phyloP scores from a whole-genome alignment of 2,329 filamentous ascomycete species.

The Falciphora oryzae region DNA sequence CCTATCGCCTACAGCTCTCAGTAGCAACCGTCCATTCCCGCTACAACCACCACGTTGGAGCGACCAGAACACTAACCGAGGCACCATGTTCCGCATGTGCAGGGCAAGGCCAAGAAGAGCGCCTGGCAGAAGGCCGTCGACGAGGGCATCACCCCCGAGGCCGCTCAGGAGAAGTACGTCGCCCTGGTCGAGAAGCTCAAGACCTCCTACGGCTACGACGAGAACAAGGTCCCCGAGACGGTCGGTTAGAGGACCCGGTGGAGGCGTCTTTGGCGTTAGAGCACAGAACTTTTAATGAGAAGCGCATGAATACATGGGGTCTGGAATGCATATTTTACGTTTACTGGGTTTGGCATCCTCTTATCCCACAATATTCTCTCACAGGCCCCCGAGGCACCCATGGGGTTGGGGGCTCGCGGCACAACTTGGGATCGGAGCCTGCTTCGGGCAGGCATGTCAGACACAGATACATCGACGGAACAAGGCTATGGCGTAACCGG shows the following conservation, averaged over 20 bases:
- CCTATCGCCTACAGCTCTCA: neutral
- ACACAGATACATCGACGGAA: too few species aligned
- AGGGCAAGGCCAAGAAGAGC: conserved; percentile 76
- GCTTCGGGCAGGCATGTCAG: too few species aligned
- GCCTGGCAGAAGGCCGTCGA: conserved; percentile 70
- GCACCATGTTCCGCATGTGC: conserved; percentile 1
- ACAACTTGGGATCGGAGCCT: too few species aligned
- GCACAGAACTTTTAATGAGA: neutral
- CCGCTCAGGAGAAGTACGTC: conserved; percentile 75
- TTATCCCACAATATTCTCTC: neutral
- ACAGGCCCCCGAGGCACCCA: neutral
- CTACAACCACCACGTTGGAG: neutral
- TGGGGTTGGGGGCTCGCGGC: too few species aligned
- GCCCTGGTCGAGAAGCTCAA: conserved; percentile 67
- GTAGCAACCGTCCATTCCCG: neutral
- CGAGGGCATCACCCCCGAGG: conserved; percentile 52
- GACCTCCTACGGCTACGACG: conserved; percentile 61
- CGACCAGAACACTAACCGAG: conserved; percentile 2
- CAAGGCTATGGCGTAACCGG: too few species aligned
- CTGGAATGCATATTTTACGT: neutral
- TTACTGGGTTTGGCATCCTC: neutral
- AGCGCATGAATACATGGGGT: neutral
- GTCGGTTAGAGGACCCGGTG: conserved; percentile 28
- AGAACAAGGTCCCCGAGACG: conserved; percentile 55
- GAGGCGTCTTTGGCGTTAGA: neutral